These are phyloP conservation scores for Suhomyces ambrosiae DNA, from an alignment of 1,139 yeast species.

Conservation along the genomic window DNA sequence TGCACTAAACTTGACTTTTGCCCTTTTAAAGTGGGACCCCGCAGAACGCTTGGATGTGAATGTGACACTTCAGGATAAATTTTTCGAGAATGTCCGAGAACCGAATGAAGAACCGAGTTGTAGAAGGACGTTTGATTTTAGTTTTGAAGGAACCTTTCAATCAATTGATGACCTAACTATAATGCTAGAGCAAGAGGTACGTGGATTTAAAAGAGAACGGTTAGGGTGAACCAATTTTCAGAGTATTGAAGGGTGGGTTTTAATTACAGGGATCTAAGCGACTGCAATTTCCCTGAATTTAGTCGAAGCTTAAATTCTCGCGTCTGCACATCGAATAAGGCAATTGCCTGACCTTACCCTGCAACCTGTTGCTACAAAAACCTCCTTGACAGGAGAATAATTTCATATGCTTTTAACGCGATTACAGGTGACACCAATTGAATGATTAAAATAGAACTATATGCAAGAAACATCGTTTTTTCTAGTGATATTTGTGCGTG, in stretches of 20 bases:
- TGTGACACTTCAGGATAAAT: conserved; percentile 55
- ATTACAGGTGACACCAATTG: no score
- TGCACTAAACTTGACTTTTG: conserved; percentile 51
- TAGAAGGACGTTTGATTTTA: conserved; percentile 55
- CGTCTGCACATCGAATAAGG: neutral
- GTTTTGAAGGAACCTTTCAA: conserved; percentile 52
- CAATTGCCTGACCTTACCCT: neutral
- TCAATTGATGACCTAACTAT: conserved; percentile 44
- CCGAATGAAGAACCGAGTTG: conserved; percentile 52
- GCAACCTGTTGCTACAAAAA: neutral
- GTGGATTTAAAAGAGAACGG: conserved; percentile 26
- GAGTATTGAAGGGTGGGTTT: neutral
- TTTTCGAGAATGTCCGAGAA: conserved; percentile 51
- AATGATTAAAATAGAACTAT: no score
- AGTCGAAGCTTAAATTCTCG: neutral
- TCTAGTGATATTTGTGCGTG: conserved; percentile 4
- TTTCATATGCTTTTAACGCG: conserved; percentile 8
- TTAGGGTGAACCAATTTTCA: conserved; percentile 4
- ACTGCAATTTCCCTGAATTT: neutral
- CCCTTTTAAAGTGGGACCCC: conserved; percentile 65
- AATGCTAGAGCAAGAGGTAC: conserved; percentile 50
- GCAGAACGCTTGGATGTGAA: conserved; percentile 47
- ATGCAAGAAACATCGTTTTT: conserved; percentile 2
- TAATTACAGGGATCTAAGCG: neutral
- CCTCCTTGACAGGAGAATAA: neutral